Base-by-base conservation (phyloP, 2,329 filamentous ascomycete genomes). In the Alternaria viburni region DNA sequence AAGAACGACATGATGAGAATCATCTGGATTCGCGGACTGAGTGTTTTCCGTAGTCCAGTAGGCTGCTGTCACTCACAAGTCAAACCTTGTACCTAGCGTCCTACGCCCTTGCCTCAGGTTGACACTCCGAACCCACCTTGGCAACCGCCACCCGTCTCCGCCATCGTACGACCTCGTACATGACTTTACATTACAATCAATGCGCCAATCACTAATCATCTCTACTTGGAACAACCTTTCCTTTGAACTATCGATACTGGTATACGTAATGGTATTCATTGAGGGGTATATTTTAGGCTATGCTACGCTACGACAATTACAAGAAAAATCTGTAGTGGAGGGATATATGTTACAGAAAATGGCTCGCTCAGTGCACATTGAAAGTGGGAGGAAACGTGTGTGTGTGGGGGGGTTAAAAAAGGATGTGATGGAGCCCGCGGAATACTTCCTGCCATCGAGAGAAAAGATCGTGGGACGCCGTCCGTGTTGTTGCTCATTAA, bases 371-470 rank as follows among this genome's bases (percentile, higher is more conserved):
- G 49, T 52, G 11, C 13, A 7, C 23, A 3, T 11, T 21, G 11
- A 45, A 54, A 17, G 36, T 41, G 15, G 36, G 36, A 41, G 36
- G 36, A 3, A 36, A 36, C 2, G 32, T 2, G 30, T 36, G 15
- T 36, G 32, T n/a, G 21, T 21, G 32, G 44, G 47, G n/a, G n/a
- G 23, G 23, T 23, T 44, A 15, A 49, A 43, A 57, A 49, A 46
- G 17, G 17, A 43, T 11, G 19, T 57, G 65, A 72, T 76, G 73
- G 71, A 61, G 54, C 72, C 74, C 52, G 65, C 72, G 75, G 74
- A 76, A 77, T 75, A 68, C 74, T 76, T 77, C 74, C 75, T 74
- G 74, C 74, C 74, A 64, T 62, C 63, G 50, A 43, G 36, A 61
- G 57, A 59, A 56, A 54, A 30, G 26, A 50, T 61, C 52, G 30